Base-by-base conservation (phyloP, 2,329 filamentous ascomycete genomes). In the Microdochium trichocladiopsis region DNA sequence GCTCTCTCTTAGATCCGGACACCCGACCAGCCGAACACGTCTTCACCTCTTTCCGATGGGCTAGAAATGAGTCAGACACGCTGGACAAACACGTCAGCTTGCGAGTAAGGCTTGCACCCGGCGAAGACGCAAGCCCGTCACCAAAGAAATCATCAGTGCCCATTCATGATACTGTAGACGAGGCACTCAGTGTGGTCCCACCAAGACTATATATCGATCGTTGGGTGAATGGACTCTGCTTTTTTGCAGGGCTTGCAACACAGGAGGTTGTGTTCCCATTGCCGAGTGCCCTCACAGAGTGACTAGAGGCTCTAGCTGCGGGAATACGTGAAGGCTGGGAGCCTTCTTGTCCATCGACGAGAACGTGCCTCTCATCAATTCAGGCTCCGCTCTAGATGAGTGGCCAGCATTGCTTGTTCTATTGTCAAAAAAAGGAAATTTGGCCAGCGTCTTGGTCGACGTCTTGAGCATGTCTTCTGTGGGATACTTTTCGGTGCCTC, bases 161-260 rank as follows among this genome's bases (percentile, higher is more conserved):
- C 14, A 14, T 8, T 31, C 28, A 31, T 8, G 28, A 14, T 14
- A 8, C 28, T 14, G 28, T 8, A 5, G 18, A 22, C 9, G 18
- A 3, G 18, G 6, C 41, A 23, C 21, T 4, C 12, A 9, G 12
- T 16, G n/a, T 23, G 12, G 41, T 12, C 14, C 21, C 48, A 18
- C 61, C 61, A 45, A 60, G 56, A 47, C 51, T 65, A 16, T 60
- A 63, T 37, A 60, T 58, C 53, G 61, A 60, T 45, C 61, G 62
- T 47, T 65, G 62, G 62, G 53, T 64, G 22, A 64, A 64, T 49
- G 62, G 62, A 10, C 58, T 65, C 49, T 63, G 59, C 51, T 62
- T 65, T 55, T 57, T 51, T 24, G 57, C 53, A 2, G 52, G 52
- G 4, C 28, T n/a, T 9, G 51, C 54, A 11, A 50, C 48, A 18